Conservation (phyloP, 2,329 filamentous ascomycete genomes). For the Daldinia eschscholtzii region DNA sequence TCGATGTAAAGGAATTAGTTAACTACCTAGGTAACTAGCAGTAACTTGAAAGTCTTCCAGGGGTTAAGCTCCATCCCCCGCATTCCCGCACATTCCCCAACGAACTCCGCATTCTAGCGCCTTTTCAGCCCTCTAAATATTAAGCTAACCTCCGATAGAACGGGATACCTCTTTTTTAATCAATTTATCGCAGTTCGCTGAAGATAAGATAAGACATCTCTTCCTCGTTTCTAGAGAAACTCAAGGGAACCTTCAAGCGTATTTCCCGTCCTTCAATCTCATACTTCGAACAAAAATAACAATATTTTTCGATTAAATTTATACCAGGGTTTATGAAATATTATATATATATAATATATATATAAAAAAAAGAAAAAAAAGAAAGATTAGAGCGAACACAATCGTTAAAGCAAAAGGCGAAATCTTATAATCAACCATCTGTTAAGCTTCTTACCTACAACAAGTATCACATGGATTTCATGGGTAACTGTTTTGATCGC, state of each 20-base stretch:
- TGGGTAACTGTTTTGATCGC: neutral
- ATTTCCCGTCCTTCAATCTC: no score
- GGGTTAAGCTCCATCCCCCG: constrained; percentile 1
- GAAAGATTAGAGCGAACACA: no score
- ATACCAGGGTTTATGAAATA: no score
- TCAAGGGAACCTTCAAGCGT: no score
- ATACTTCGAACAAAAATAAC: no score
- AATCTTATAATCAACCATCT: no score
- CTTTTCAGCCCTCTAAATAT: constrained; percentile 2
- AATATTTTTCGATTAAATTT: no score
- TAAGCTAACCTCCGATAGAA: neutral
- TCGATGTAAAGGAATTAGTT: neutral
- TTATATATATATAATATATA: no score
- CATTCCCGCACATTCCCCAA: constrained; percentile 43
- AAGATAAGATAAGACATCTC: neutral
- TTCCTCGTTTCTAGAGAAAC: neutral
- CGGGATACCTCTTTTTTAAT: neutral
- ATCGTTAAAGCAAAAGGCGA: no score
- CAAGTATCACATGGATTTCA: no score
- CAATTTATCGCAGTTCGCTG: neutral
- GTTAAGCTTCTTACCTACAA: neutral
- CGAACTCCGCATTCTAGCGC: constrained; percentile 30
- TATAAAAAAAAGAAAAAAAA: no score
- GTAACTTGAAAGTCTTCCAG: neutral
- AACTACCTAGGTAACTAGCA: no score